These are phyloP conservation scores for Pseudonitzschia pungens DNA, from an alignment of 108 stramenopile species.

Conservation along the genomic window DNA sequence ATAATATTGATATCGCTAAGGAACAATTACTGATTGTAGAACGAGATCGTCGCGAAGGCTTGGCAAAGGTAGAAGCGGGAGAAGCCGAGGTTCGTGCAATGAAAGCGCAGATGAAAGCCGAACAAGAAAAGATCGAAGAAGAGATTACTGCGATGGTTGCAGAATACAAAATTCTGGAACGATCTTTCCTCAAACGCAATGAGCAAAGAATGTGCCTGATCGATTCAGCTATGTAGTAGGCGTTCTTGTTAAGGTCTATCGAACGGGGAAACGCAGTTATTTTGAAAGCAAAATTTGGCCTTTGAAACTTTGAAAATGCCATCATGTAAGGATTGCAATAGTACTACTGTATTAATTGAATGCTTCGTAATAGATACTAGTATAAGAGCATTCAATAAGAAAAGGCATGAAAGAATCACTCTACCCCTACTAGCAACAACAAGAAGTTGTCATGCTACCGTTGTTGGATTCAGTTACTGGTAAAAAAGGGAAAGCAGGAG, in stretches of 20 bases:
- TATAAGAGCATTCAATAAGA: no score
- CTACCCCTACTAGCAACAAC: no score
- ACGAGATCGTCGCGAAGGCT: constrained; percentile 74
- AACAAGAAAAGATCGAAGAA: constrained; percentile 44
- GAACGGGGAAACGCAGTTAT: background rate
- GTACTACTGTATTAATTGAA: no score
- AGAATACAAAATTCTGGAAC: constrained; percentile 45
- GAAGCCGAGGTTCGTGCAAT: constrained; percentile 65
- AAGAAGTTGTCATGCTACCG: no score
- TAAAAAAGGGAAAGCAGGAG: no score
- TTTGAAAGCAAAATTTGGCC: background rate
- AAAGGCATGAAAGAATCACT: no score
- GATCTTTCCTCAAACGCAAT: constrained; percentile 38
- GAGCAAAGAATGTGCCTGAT: constrained; percentile 35
- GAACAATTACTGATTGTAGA: constrained; percentile 65
- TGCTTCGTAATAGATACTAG: no score
- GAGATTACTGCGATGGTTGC: constrained; percentile 31
- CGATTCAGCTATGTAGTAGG: constrained; percentile 22
- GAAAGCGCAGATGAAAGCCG: constrained; percentile 53
- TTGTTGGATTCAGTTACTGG: no score
- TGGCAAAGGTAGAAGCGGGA: constrained; percentile 67
- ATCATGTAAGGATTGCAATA: no score
- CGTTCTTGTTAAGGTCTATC: background rate
- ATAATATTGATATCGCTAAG: constrained; percentile 50
- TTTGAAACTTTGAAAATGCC: no score